These are phyloP conservation scores for Hyphopichia pseudoburtonii DNA, from an alignment of 1,139 yeast genomes.

Conservation along the genomic window DNA sequence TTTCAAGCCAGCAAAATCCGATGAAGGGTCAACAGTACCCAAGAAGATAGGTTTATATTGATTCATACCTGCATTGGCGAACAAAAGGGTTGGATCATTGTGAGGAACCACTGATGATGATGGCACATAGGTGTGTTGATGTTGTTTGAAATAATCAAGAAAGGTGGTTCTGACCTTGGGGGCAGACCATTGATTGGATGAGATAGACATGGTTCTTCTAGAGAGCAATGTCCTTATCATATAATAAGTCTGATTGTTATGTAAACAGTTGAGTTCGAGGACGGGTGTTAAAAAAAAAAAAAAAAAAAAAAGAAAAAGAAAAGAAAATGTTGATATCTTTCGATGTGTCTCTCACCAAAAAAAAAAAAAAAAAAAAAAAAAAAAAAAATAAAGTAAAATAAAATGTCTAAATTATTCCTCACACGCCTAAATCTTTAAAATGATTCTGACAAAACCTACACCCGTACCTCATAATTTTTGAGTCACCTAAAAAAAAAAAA, in stretches of 20 bases:
- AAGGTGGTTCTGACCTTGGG: slow-evolving; percentile 82
- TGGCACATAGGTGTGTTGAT: slow-evolving; percentile 77
- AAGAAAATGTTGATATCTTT: too few species aligned
- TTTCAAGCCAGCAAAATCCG: slow-evolving; percentile 78
- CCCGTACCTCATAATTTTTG: too few species aligned
- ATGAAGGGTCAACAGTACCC: slow-evolving; percentile 95
- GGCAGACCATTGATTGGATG: slow-evolving; percentile 53
- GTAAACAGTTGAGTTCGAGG: neutral
- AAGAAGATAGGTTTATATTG: slow-evolving; percentile 95
- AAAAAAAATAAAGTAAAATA: too few species aligned
- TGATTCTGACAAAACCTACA: too few species aligned
- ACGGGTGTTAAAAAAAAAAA: too few species aligned
- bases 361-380: too few species aligned
- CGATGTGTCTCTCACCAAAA: too few species aligned
- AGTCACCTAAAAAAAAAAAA: too few species aligned
- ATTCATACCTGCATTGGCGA: slow-evolving; percentile 99
- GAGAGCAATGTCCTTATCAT: slow-evolving; percentile 16
- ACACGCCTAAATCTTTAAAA: too few species aligned
- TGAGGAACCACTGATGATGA: slow-evolving; percentile 95
- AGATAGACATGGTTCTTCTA: slow-evolving; percentile 10
- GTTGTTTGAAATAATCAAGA: slow-evolving; percentile 70
- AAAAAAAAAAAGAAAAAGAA: too few species aligned
- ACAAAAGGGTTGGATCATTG: slow-evolving; percentile 93
- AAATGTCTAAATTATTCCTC: too few species aligned
- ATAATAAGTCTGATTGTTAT: neutral